phyloP scores from a whole-genome alignment of 2,329 filamentous ascomycete genomes.

The Aspergillus terreus region DNA sequence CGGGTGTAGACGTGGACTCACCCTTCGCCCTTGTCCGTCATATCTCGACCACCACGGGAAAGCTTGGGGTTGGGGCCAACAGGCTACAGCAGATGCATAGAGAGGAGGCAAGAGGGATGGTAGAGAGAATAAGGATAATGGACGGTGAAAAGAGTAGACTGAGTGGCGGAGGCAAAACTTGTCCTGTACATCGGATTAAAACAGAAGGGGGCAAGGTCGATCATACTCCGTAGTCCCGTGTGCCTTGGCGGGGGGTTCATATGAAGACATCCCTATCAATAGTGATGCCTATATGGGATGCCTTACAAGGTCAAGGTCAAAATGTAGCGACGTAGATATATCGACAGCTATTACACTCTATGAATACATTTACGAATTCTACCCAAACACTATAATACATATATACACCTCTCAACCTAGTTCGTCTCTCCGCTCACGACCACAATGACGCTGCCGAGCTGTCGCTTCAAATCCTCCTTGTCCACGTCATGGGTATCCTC shows the following conservation, averaged over 20 bases:
- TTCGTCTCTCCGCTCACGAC: constrained; percentile 62
- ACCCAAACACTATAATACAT: background rate
- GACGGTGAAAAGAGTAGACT: background rate
- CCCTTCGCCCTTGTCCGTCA: constrained; percentile 31
- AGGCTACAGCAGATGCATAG: background rate
- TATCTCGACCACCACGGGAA: constrained; percentile 13
- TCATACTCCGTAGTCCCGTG: background rate
- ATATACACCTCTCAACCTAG: constrained; percentile 11
- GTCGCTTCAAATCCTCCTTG: constrained; percentile 80
- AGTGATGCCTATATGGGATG: too few species aligned
- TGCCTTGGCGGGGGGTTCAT: constrained; percentile 12
- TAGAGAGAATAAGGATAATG: background rate
- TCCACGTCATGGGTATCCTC: constrained; percentile 98
- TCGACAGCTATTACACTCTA: background rate
- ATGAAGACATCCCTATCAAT: background rate
- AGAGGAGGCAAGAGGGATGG: background rate
- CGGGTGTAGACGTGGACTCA: constrained; percentile 15
- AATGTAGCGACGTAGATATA: too few species aligned
- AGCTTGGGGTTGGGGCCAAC: background rate
- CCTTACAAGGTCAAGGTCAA: too few species aligned
- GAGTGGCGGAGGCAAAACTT: background rate
- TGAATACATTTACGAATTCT: background rate
- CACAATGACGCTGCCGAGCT: constrained; percentile 81
- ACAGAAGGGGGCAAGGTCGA: background rate
- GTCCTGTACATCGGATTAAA: background rate